A percentile compares a stretch with the other conserved stretches of the same genome.
Evolutionary conservation across 2,329 filamentous ascomycete genomes (phyloP).

Genomic region (Fusarium protoensiforme): DNA sequence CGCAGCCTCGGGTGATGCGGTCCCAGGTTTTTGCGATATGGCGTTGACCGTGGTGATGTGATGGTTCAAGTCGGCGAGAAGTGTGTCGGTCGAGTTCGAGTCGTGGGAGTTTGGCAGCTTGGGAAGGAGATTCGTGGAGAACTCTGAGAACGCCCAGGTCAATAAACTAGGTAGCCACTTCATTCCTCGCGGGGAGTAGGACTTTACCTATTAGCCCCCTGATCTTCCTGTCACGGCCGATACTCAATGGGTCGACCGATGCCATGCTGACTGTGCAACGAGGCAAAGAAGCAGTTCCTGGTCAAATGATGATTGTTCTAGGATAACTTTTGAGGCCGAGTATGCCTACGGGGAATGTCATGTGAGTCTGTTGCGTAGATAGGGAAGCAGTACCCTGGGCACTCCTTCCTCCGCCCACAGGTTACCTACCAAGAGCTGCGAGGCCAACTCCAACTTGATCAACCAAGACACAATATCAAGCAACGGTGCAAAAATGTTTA

Average conservation of each 20-base stretch:
- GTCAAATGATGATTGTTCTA: background rate
- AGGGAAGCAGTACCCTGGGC: constrained; percentile 2
- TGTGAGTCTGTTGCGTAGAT: constrained; percentile 1
- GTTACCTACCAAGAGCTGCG: background rate
- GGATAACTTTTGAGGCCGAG: background rate
- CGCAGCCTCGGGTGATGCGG: constrained; percentile 5
- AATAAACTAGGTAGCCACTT: background rate
- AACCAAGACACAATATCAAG: background rate
- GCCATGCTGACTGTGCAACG: constrained; percentile 31
- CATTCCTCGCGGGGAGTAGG: too few species aligned
- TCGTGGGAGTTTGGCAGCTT: constrained; percentile 32
- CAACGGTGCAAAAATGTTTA: background rate
- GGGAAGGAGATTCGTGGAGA: constrained; percentile 41
- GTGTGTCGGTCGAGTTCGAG: constrained; percentile 55
- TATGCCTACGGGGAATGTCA: background rate
- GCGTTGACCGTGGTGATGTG: constrained; percentile 39
- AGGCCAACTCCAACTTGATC: background rate
- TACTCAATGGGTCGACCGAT: constrained; percentile 15
- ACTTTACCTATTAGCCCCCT: constrained; percentile 37
- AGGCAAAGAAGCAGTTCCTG: background rate
- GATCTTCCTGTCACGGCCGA: constrained; percentile 38
- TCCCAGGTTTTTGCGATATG: constrained; percentile 5
- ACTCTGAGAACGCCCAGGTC: constrained; percentile 35
- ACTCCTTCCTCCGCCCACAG: constrained; percentile 6
- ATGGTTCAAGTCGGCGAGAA: constrained; percentile 45